phyloP scores from a whole-genome alignment of 345 rosid genomes.

The Brassica rapa region DNA sequence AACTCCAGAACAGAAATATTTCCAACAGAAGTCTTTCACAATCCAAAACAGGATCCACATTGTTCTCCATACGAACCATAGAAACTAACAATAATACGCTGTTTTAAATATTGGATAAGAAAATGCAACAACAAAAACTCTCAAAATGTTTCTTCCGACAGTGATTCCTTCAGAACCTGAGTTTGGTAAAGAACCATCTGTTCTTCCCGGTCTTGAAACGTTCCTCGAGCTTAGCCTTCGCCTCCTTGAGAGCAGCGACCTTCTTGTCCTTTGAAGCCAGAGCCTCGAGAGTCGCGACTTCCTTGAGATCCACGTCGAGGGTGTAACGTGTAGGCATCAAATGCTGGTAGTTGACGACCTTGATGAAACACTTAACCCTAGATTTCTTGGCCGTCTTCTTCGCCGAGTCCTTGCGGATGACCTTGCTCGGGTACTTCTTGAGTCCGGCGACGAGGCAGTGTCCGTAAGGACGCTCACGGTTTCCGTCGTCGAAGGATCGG shows the following conservation, averaged over 20 bases:
- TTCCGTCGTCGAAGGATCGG: slow-evolving; percentile 51
- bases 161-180: slow-evolving; percentile 48
- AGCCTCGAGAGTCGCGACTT: slow-evolving; percentile 43
- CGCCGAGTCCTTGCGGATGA: slow-evolving; percentile 53
- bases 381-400: slow-evolving; percentile 67
- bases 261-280: slow-evolving; percentile 55
- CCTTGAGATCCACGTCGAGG: slow-evolving; percentile 62
- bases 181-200: slow-evolving; percentile 68
- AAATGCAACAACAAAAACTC: slow-evolving; percentile 8
- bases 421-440: slow-evolving; percentile 59
- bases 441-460: slow-evolving; percentile 66
- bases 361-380: slow-evolving; percentile 57
- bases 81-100: slow-evolving; percentile 23
- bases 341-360: slow-evolving; percentile 62
- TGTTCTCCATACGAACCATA: slow-evolving; percentile 20
- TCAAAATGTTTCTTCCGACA: not conserved
- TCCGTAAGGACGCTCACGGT: slow-evolving; percentile 53
- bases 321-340: slow-evolving; percentile 68
- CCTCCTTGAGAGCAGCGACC: slow-evolving; percentile 52
- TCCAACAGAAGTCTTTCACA: slow-evolving; percentile 21
- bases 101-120: not conserved
- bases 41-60: slow-evolving; percentile 11
- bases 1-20: slow-evolving; percentile 12
- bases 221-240: slow-evolving; percentile 57
- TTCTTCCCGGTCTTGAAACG: slow-evolving; percentile 67